Base-by-base conservation (phyloP, 1,139 yeast species). In the Candida tetrigidarum region DNA sequence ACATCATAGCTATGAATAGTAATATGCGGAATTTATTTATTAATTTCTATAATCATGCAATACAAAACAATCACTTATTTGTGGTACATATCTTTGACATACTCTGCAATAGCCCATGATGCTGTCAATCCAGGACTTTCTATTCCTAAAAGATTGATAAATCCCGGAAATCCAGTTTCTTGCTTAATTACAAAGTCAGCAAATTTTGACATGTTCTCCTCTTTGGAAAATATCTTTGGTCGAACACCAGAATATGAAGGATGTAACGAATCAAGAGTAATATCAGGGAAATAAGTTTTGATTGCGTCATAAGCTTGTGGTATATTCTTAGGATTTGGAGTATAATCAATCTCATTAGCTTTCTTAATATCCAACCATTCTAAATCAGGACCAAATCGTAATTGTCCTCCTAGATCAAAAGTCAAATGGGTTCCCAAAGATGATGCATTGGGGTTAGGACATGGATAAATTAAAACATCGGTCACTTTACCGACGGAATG, bases 41-140 rank as follows among this genome's bases (percentile, higher is more conserved):
- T n/a, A n/a, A n/a, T n/a, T n/a, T n/a, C n/a, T n/a, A n/a, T n/a
- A n/a, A n/a, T n/a, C n/a, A n/a, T n/a, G n/a, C n/a, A n/a, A n/a
- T n/a, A n/a, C n/a, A n/a, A n/a, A n/a, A n/a, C n/a, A n/a, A n/a
- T n/a, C n/a, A n/a, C n/a, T 41, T 52, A 57, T 32, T 50, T 48
- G 41, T 62, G 59, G 46, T 71, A 73, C 3, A 81, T 59, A 14
- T 67, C 60, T 28, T 67, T 73, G 3, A 89, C 95, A 55, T 86
- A 76, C 55, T 84, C 87, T 1, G 84, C 96, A 44, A 90, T 87
- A 0, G 93, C 96, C 81, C 89, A 73, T 1, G 90, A 71, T 0
- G 95, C 71, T 2, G 97, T 90, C 50, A 90, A 71, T 0, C 97
- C 97, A 0, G 97, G 97, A 57, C 95, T 85, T 59, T 91, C 97